Evolutionary conservation across 768 basidiomycete genomes (phyloP), one percentile per base, ranked within the genome.

Genomic region (Lentinula lateritia): DNA sequence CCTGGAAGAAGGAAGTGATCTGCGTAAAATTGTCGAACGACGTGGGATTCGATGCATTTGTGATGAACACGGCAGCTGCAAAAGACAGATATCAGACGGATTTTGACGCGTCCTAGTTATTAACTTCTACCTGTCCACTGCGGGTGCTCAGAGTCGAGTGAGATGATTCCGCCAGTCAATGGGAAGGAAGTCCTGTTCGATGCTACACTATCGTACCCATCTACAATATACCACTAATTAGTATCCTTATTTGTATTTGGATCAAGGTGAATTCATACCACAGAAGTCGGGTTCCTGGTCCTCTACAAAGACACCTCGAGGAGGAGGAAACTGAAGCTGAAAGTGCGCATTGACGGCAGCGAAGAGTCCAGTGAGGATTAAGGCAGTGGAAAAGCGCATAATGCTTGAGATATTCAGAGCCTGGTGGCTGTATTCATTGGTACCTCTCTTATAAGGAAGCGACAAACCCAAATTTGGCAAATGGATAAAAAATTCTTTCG

Each of bases 291-390:
- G 76, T 64, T 90, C 88, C 15, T 77, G 66, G 56, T 80, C 74
- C 60, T 86, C 80, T 58, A 79, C 79, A 70, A 95, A 94, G 0
- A 66, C 69, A 1, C 93, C 93, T 52, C 93, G 80, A 10, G 90
- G 86, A 0, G 76, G 65, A 16, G 93, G 93, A 71, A 83, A 93
- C 67, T 87, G 82, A 46, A 94, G 77, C 65, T 89, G 87, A 75
- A 94, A 95, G 72, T 95, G 93, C 7, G 90, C 92, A 52, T 74
- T 76, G 35, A 76, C 85, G 45, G 75, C 70, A 38, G 79, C 67
- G 13, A 75, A 72, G 23, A 82, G 70, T 39, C 71, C 66, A 41
- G 73, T 68, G 32, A 83, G 60, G 61, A 82, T 38, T 61, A 74
- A 43, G 50, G 78, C 52, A 61, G 73, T 62, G 34, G 35, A 50